These are phyloP conservation scores for Echinochloa phyllopogon DNA, from an alignment of 176 grass and related monocot genomes.

Conservation along the genomic window DNA sequence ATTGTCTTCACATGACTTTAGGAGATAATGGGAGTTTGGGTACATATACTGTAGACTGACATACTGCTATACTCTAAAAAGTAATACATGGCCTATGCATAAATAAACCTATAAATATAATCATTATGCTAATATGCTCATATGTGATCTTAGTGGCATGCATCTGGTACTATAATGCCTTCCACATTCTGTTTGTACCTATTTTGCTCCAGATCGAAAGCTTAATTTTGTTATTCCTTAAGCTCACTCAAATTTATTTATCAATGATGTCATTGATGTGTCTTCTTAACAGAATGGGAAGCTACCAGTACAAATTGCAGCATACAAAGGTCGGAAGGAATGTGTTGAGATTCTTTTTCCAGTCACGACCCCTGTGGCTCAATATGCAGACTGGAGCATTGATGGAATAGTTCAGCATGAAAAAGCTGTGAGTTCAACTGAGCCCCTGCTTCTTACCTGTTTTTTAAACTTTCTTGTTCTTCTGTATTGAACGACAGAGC, in stretches of 20 bases:
- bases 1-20: neutral
- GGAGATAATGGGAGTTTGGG: too few relatives aligned
- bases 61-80: too few relatives aligned
- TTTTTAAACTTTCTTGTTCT: too few relatives aligned
- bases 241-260: neutral
- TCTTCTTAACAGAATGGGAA: conserved; percentile 22
- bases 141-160: too few relatives aligned
- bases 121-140: too few relatives aligned
- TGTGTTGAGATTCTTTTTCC: conserved; percentile 22
- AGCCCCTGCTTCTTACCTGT: too few relatives aligned
- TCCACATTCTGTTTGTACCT: neutral
- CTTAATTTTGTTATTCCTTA: neutral
- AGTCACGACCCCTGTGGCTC: conserved; percentile 5
- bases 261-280: neutral
- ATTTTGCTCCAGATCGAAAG: neutral
- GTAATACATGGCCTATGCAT: too few relatives aligned
- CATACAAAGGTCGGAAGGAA: conserved; percentile 26
- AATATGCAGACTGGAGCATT: conserved; percentile 16
- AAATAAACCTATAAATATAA: too few relatives aligned
- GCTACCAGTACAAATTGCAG: conserved; percentile 34
- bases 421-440: neutral
- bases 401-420: conserved; percentile 10
- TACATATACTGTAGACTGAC: too few relatives aligned
- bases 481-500: neutral
- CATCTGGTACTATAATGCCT: neutral